phyloP scores from a whole-genome alignment of 2,329 filamentous ascomycete species.

The Rugonectria rugulosa region DNA sequence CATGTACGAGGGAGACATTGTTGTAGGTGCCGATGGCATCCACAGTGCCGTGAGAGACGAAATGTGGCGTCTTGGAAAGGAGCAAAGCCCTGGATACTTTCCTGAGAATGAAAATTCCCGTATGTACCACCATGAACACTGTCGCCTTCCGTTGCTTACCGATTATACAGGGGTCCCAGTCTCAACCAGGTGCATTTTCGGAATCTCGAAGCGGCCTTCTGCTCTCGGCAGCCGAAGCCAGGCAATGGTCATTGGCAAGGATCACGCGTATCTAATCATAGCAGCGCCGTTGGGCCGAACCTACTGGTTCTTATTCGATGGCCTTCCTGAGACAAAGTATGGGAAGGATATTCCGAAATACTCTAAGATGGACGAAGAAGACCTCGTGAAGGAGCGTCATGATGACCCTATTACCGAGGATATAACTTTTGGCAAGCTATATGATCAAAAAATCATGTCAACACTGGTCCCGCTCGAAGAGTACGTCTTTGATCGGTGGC shows the following conservation, averaged over 20 bases:
- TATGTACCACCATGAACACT: too few species aligned
- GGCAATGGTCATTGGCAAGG: background rate
- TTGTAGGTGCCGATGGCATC: conserved; percentile 51
- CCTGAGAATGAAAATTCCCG: conserved; percentile 25
- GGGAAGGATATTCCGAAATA: conserved; percentile 3
- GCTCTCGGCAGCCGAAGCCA: conserved; percentile 29
- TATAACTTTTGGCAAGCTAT: conserved; percentile 15
- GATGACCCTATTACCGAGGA: background rate
- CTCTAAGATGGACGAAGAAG: background rate
- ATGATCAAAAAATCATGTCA: conserved; percentile 3
- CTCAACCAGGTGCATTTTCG: conserved; percentile 48
- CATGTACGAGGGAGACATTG: conserved; percentile 39
- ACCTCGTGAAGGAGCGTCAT: background rate
- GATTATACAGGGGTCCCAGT: too few species aligned
- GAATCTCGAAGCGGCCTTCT: conserved; percentile 43
- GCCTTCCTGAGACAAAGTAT: conserved; percentile 2
- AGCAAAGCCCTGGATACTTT: conserved; percentile 37
- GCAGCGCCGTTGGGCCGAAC: conserved; percentile 40
- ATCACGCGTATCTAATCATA: conserved; percentile 37
- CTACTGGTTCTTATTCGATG: conserved; percentile 31
- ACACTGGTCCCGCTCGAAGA: conserved; percentile 46
- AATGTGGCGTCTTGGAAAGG: conserved; percentile 33
- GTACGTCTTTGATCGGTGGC: conserved; percentile 47
- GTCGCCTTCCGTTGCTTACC: too few species aligned
- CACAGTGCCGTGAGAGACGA: conserved; percentile 46